Evolutionary conservation across 164 flowering plant species (phyloP), one percentile per base, ranked within the genome.

Genomic region (Umbilicus rupestris): DNA sequence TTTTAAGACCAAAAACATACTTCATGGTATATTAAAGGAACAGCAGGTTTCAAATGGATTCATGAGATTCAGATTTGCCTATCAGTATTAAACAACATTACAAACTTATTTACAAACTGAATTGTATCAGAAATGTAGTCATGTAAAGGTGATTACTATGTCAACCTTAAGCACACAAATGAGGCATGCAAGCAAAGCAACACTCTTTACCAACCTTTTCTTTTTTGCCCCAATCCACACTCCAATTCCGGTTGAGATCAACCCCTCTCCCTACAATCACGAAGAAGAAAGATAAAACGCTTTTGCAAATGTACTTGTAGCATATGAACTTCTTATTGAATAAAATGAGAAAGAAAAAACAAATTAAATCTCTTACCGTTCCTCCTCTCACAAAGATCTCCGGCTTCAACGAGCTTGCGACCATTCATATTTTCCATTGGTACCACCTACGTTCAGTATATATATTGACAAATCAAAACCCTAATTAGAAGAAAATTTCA

Each of bases 141-240:
- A n/a, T 15, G 47, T 44, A 3, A 5, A 50, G 22, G 60, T 0
- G 60, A 26, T 28, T 1, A 30, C 1, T 28, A 16, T 26, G 44
- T 41, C 44, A 26, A 55, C 5, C 22, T 55, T 12, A 55, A 28
- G 5, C 22, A 11, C 33, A 47, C 22, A 47, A 5, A 26, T 55
- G 9, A 50, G 29, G 60, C 29, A 28, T 26, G 33, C 33, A 0
- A 29, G 7, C 49, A 46, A 47, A 57, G n/a, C 15, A 45, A 62
- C 50, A 63, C 22, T 66, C 45, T 60, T 15, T 35, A 70, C 69
- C 1, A 5, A 91, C 99, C 96, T 92, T 85, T 76, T 95, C 99
- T 75, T 95, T 95, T 74, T 88, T 95, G 41, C 99, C 99, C 99
- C 99, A 92, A 73, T 95, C 99, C 24, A 95, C 96, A 74, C 97